Evolutionary conservation across 129 eudicot genomes (phyloP).

Genomic region (Pseudognaphalium luteoalbum): DNA sequence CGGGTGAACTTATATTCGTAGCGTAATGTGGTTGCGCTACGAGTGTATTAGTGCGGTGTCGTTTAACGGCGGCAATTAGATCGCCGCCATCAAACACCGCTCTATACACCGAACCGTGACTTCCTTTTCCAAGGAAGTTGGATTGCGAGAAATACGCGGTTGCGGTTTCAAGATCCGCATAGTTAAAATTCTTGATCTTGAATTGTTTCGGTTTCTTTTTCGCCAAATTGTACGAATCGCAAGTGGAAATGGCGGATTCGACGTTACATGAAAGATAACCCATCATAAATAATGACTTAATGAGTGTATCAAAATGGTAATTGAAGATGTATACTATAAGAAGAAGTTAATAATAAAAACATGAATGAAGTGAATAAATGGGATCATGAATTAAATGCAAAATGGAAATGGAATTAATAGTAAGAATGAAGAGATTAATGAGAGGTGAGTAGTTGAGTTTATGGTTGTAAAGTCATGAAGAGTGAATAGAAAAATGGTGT

Average conservation of each 20-base stretch:
- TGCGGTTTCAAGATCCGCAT: constrained; percentile 55
- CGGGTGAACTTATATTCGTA: constrained; percentile 30
- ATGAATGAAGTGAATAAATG: neutral
- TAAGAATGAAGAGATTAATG: constrained; percentile 31
- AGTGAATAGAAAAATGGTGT: constrained; percentile 10
- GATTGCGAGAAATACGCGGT: constrained; percentile 60
- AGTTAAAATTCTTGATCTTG: constrained; percentile 46
- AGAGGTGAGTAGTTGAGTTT: constrained; percentile 35
- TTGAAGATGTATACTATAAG: neutral
- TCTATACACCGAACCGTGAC: constrained; percentile 73
- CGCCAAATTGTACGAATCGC: constrained; percentile 51
- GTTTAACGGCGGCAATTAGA: constrained; percentile 66
- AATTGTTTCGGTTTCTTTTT: constrained; percentile 27
- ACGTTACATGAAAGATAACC: constrained; percentile 79
- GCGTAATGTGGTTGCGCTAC: neutral
- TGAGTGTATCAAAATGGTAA: constrained; percentile 12
- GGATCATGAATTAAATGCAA: neutral
- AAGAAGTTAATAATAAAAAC: neutral
- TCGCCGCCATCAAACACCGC: constrained; percentile 42
- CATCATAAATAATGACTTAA: constrained; percentile 25
- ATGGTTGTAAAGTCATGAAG: constrained; percentile 29
- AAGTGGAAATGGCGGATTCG: constrained; percentile 73
- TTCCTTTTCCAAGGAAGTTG: constrained; percentile 79
- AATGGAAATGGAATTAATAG: constrained; percentile 1
- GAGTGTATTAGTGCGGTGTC: neutral